Percentiles rank a stretch among this genome's conserved stretches.
Conservation (phyloP, 345 rosid species). For the Euphorbia tirucalli region DNA sequence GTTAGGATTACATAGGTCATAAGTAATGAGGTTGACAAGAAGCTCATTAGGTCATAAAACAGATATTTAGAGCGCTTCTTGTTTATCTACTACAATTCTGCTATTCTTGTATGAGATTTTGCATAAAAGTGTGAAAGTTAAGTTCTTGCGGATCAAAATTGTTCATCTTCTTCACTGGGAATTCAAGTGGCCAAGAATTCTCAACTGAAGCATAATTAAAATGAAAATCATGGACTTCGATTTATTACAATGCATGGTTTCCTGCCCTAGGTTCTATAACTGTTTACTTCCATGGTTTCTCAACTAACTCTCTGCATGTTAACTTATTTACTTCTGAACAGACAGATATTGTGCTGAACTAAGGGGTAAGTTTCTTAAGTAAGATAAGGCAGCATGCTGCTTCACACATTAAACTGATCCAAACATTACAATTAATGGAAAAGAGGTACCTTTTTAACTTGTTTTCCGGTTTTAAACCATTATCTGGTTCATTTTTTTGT, state of each 20-base stretch:
- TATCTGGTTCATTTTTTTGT: neutral
- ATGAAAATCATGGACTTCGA: neutral
- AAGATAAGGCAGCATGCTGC: constrained; percentile 72
- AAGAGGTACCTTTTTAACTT: constrained; percentile 55
- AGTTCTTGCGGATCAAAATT: neutral
- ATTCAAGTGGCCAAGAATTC: neutral
- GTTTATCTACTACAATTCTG: neutral
- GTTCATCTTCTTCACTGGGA: neutral
- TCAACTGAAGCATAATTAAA: neutral
- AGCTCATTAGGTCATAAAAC: neutral
- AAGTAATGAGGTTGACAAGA: neutral
- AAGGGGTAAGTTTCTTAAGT: neutral
- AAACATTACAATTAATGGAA: constrained; percentile 88
- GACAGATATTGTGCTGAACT: neutral
- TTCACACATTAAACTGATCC: constrained; percentile 95
- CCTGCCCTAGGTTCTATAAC: neutral
- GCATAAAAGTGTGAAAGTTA: neutral
- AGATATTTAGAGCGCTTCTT: neutral
- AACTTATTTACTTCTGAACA: neutral
- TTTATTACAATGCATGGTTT: neutral
- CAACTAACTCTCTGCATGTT: neutral
- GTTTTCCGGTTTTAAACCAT: neutral
- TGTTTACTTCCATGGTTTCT: neutral
- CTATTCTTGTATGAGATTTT: neutral
- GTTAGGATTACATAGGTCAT: neutral